Conservation (phyloP, 768 basidiomycete genomes). For the Hortiboletus flavorubellus region DNA sequence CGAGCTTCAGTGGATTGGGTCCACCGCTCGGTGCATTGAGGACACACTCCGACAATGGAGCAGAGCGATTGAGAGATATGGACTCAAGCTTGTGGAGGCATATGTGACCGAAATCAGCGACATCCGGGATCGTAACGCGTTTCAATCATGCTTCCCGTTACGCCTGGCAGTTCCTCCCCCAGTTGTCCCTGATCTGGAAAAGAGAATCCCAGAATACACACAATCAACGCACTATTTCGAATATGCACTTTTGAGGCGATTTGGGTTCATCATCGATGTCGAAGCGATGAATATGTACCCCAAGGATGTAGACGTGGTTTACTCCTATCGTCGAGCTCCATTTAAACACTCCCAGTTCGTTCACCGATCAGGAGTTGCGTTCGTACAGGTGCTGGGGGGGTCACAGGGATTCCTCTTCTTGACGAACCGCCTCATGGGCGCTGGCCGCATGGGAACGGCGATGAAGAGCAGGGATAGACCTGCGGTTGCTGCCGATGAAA, state of each 20-base stretch:
- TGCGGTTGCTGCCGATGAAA: constrained; percentile 55
- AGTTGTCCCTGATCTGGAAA: constrained; percentile 59
- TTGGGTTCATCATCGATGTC: constrained; percentile 81
- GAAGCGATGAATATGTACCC: constrained; percentile 78
- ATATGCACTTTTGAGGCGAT: constrained; percentile 68
- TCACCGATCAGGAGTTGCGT: constrained; percentile 84
- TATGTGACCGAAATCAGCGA: constrained; percentile 91
- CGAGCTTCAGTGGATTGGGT: constrained; percentile 95
- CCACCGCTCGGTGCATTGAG: constrained; percentile 88
- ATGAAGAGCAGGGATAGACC: constrained; percentile 56
- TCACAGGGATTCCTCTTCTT: constrained; percentile 81
- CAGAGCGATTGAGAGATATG: constrained; percentile 81
- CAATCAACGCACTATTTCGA: constrained; percentile 76
- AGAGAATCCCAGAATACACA: constrained; percentile 62
- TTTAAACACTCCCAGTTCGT: constrained; percentile 89
- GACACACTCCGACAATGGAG: constrained; percentile 82
- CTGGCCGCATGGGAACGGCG: constrained; percentile 57
- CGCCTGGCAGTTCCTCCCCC: constrained; percentile 77
- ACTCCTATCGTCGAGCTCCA: constrained; percentile 80
- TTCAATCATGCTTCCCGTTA: constrained; percentile 87
- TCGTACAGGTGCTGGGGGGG: constrained; percentile 84
- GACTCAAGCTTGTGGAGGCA: constrained; percentile 88
- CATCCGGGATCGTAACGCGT: constrained; percentile 80
- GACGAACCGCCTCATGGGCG: constrained; percentile 81
- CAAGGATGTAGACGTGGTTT: constrained; percentile 77